These are phyloP conservation scores for Umbelopsis vinacea DNA, from an alignment of 192 early-diverging fungal species.

Conservation along the genomic window DNA sequence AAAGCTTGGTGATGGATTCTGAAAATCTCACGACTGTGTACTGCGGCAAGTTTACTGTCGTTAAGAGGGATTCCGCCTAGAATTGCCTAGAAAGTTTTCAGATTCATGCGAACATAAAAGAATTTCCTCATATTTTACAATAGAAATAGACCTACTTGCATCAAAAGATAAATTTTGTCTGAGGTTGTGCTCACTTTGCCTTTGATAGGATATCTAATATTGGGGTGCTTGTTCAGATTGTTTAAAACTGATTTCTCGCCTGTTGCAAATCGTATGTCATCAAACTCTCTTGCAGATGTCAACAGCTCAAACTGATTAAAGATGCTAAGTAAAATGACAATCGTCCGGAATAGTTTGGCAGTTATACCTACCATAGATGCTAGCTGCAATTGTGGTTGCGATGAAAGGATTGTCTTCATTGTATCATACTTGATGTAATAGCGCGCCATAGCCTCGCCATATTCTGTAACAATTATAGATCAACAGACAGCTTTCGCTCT, in stretches of 20 bases:
- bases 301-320: constrained; percentile 31
- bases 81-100: constrained; percentile 25
- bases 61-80: constrained; percentile 36
- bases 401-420: constrained; percentile 28
- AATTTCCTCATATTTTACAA: no score
- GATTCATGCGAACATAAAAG: background rate
- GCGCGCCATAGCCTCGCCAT: constrained; percentile 40
- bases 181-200: constrained; percentile 28
- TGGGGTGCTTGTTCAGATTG: constrained; percentile 34
- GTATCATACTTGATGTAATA: constrained; percentile 43
- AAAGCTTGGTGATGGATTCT: constrained; percentile 30
- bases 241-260: constrained; percentile 43
- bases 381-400: background rate
- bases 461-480: constrained; percentile 24
- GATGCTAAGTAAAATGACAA: background rate
- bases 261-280: constrained; percentile 21
- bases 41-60: constrained; percentile 27
- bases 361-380: constrained; percentile 26
- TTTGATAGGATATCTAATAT: constrained; percentile 36
- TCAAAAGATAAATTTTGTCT: constrained; percentile 35
- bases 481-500: background rate
- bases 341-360: no score
- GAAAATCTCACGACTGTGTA: constrained; percentile 27
- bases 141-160: constrained; percentile 30
- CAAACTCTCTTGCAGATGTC: constrained; percentile 35